Base-by-base conservation (phyloP, 495 filamentous ascomycete genomes). In the Neurospora sp. region DNA sequence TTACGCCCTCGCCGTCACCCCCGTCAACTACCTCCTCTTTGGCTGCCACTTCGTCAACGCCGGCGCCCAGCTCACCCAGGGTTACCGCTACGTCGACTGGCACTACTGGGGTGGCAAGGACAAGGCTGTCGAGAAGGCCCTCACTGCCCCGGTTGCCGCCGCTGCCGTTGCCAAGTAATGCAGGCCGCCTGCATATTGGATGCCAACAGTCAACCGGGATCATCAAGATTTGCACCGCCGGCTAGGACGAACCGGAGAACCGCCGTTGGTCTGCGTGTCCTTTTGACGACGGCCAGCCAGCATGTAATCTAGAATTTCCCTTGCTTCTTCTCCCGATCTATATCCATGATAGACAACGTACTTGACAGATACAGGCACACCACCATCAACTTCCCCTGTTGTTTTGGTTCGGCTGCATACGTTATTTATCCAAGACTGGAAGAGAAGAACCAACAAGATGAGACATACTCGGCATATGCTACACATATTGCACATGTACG, bases 11-110 rank as follows among this genome's bases (percentile, higher is more conserved):
- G 94, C 94, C 77, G 91, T 98, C 71, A 88, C 89, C n/a, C 94
- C 94, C 66, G 88, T 87, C 81, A 98, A 98, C 85, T 97, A 96
- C 84, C 93, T 98, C 78, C 92, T 98, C 77, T 97, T 97, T 79
- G 88, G 87, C 74, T 95, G 92, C 86, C 92, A 95, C 81, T 89
- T 92, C 77, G 86, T 93, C 83, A 95, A 95, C 82, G 91, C 92
- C 77, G 85, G 87, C 69, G 88, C 91, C 38, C 92, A 95, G 84
- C 78, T 89, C 69, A 90, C 90, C 16, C 92, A 95, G 82, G 91
- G 88, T 39, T 93, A 93, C 84, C 87, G 92, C 54, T 95, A 91
- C 75, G 75, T 93, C 77, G 82, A 87, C 76, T 93, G 82, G 75
- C 78, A 87, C 71, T 78, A 85, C 54, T 85, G 83, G 83, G 84